phyloP scores from a whole-genome alignment of 805 yeast genomes.

The Millerago galiae region DNA sequence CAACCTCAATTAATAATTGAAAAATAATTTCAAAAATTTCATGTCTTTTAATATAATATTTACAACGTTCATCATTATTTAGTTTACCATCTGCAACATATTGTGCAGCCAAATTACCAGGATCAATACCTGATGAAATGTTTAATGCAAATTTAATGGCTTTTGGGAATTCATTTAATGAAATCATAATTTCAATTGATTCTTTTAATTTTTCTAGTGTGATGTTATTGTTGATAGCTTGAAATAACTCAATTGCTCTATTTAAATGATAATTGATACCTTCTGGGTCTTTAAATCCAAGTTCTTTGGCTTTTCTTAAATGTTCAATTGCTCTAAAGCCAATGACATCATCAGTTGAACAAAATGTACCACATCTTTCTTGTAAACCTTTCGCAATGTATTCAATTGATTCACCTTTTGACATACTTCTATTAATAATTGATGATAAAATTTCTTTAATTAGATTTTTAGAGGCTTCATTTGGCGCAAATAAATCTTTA shows the following conservation, averaged over 20 bases:
- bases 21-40: constrained; percentile 70
- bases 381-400: constrained; percentile 81
- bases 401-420: constrained; percentile 91
- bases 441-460: constrained; percentile 85
- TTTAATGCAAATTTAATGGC: constrained; percentile 78
- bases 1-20: constrained; percentile 66
- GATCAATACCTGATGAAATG: constrained; percentile 65
- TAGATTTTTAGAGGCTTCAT: constrained; percentile 43
- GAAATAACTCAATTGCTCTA: constrained; percentile 70
- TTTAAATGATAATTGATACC: constrained; percentile 57
- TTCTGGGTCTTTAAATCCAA: constrained; percentile 67
- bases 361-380: constrained; percentile 90
- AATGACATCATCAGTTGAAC: constrained; percentile 88
- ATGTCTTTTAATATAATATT: constrained; percentile 44
- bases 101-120: constrained; percentile 50
- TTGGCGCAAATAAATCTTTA: constrained; percentile 72
- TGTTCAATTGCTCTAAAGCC: constrained; percentile 93
- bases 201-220: constrained; percentile 76
- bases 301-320: constrained; percentile 76
- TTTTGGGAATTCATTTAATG: constrained; percentile 73
- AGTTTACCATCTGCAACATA: constrained; percentile 47
- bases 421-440: constrained; percentile 79
- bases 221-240: constrained; percentile 72
- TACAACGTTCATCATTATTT: constrained; percentile 44
- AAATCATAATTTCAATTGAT: constrained; percentile 71